Percentiles rank a stretch among this genome's conserved stretches.
Conservation (phyloP, 768 basidiomycete genomes). For the Pleurotus platypus region DNA sequence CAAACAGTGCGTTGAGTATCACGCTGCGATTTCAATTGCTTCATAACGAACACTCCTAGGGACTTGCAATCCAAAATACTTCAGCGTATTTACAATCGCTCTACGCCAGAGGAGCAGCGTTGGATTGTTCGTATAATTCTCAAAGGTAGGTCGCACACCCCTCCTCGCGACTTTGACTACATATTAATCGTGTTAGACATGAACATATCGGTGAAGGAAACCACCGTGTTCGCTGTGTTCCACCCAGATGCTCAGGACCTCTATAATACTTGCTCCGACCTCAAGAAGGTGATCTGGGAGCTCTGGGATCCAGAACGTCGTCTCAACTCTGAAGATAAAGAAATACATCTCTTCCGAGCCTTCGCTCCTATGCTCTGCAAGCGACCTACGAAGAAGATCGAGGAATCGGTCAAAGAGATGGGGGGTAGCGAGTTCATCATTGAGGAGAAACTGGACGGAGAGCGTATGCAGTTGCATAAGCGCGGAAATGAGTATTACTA, state of each 20-base stretch:
- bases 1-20: conserved; percentile 53
- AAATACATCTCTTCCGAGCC: conserved; percentile 75
- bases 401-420: conserved; percentile 85
- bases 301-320: conserved; percentile 74
- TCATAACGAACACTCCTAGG: conserved; percentile 34
- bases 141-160: conserved; percentile 57
- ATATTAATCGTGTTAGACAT: conserved; percentile 54
- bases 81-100: conserved; percentile 70
- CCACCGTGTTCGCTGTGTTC: conserved; percentile 85
- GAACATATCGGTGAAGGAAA: conserved; percentile 90
- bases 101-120: conserved; percentile 84
- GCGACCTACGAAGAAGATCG: conserved; percentile 75
- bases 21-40: background rate
- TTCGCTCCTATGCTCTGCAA: conserved; percentile 97
- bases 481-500: conserved; percentile 89
- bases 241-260: conserved; percentile 93
- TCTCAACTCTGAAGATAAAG: conserved; percentile 75
- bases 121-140: conserved; percentile 97
- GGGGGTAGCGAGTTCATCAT: conserved; percentile 76
- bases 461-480: conserved; percentile 94
- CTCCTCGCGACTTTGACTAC: background rate
- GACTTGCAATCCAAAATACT: conserved; percentile 74
- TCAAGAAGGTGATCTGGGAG: conserved; percentile 91
- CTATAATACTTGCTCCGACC: conserved; percentile 95
- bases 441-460: conserved; percentile 97